phyloP scores from a whole-genome alignment of 306 rosid species.

The Castanea crenata region DNA sequence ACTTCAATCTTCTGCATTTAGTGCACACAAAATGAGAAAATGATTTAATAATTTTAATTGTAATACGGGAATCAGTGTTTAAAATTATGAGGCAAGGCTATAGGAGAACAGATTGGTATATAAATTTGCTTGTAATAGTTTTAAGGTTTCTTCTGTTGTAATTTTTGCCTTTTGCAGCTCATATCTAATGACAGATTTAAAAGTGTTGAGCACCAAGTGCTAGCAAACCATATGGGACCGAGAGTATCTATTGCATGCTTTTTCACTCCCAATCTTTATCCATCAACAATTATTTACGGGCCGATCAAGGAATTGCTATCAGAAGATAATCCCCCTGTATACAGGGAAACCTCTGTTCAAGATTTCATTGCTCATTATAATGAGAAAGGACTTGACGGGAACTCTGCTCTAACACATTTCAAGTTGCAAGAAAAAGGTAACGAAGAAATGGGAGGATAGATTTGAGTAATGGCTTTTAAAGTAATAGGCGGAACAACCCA shows the following conservation, averaged over 20 bases:
- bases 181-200: slow-evolving; percentile 43
- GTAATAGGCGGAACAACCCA: background rate
- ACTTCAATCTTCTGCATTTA: no score
- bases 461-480: background rate
- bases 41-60: no score
- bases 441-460: background rate
- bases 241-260: slow-evolving; percentile 45
- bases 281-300: slow-evolving; percentile 33
- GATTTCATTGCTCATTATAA: slow-evolving; percentile 30
- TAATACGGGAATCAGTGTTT: no score
- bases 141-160: background rate
- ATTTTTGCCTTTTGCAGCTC: slow-evolving; percentile 24
- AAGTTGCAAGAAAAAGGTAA: background rate
- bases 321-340: slow-evolving; percentile 38
- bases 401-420: slow-evolving; percentile 33
- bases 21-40: no score
- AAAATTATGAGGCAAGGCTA: no score
- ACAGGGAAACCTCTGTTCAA: slow-evolving; percentile 29
- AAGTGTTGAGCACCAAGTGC: slow-evolving; percentile 52
- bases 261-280: slow-evolving; percentile 26
- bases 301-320: slow-evolving; percentile 48
- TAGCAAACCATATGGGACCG: slow-evolving; percentile 35
- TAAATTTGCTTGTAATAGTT: background rate
- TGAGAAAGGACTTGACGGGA: slow-evolving; percentile 43
- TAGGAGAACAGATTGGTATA: no score